A percentile compares a stretch with the other conserved stretches of the same genome.
phyloP scores from a whole-genome alignment of 352 stramenopile genomes.

The Lagenidium giganteum region DNA sequence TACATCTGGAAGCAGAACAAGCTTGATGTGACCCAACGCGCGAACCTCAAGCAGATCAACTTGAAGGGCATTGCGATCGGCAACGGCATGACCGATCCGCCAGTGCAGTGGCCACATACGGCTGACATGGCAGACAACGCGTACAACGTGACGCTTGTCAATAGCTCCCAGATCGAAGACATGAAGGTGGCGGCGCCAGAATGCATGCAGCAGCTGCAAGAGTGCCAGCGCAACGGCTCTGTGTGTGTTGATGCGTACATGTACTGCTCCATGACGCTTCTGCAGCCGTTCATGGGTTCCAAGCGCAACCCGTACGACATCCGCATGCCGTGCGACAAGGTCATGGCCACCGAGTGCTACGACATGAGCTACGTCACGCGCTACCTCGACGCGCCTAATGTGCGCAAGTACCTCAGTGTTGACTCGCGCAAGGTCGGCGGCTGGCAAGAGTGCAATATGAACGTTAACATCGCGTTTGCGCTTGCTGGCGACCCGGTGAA shows the following conservation, averaged over 20 bases:
- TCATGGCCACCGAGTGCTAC: conserved; percentile 39
- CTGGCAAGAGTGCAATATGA: conserved; percentile 92
- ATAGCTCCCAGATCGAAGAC: conserved; percentile 19
- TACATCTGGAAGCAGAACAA: conserved; percentile 48
- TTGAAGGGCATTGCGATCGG: conserved; percentile 55
- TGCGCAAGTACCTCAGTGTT: conserved; percentile 34
- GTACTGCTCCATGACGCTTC: conserved; percentile 33
- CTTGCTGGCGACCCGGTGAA: conserved; percentile 87
- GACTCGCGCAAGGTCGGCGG: conserved; percentile 23
- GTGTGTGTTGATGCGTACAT: conserved; percentile 29
- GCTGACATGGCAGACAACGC: conserved; percentile 63
- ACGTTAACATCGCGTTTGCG: conserved; percentile 86
- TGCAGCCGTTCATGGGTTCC: conserved; percentile 28
- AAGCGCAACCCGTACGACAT: conserved; percentile 68
- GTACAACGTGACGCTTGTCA: conserved; percentile 66
- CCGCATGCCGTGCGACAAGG: conserved; percentile 27
- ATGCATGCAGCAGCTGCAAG: conserved; percentile 31
- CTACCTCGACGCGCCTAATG: conserved; percentile 49
- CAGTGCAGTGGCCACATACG: conserved; percentile 35
- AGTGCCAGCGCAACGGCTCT: conserved; percentile 23
- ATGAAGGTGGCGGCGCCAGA: conserved; percentile 24
- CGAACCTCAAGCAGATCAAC: conserved; percentile 26
- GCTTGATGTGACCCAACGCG: background rate
- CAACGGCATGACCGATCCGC: conserved; percentile 47
- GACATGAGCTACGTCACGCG: conserved; percentile 39